Evolutionary conservation across 257 asterid species (phyloP).

Genomic region (Solanum infundibuliforme): DNA sequence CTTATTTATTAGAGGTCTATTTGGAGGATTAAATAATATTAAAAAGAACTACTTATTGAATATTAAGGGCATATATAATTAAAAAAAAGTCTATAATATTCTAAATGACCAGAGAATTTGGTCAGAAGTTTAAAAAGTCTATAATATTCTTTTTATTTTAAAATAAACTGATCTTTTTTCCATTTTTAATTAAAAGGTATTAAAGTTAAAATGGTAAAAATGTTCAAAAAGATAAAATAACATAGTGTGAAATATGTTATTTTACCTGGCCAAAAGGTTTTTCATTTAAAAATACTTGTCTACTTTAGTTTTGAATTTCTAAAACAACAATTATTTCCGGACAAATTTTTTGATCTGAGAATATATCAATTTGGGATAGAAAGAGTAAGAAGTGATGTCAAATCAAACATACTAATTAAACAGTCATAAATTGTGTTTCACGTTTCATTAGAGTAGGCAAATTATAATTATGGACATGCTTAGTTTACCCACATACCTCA

Average conservation of each 20-base stretch:
- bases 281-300: too few species aligned
- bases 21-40: background rate
- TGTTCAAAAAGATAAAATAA: too few species aligned
- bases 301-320: background rate
- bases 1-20: background rate
- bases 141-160: too few species aligned
- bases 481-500: background rate
- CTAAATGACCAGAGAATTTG: too few species aligned
- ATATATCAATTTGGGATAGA: background rate
- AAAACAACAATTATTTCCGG: background rate
- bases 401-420: background rate
- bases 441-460: background rate
- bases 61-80: background rate
- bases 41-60: background rate
- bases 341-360: background rate
- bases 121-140: too few species aligned
- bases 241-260: too few species aligned
- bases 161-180: too few species aligned
- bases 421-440: background rate
- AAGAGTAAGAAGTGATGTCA: background rate
- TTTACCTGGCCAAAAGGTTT: too few species aligned
- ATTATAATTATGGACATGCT: background rate
- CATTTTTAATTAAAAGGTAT: too few species aligned
- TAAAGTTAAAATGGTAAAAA: too few species aligned
- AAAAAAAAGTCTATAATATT: too few species aligned